phyloP scores from a whole-genome alignment of 164 flowering plant species.

The Kingdonia uniflora region DNA sequence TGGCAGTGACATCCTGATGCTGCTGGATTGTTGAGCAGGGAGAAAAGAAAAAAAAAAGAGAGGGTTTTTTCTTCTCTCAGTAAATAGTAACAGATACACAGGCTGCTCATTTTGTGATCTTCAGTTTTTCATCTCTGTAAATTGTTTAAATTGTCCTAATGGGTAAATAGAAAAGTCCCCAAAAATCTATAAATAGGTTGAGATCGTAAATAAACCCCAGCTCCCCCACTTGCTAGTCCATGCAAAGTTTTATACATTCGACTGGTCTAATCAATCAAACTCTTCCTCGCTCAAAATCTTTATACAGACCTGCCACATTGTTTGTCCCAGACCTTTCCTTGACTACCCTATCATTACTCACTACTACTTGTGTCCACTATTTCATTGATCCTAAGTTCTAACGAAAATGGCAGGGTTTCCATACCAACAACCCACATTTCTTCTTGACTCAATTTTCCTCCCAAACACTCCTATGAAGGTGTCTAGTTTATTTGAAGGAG shows the following conservation, averaged over 20 bases:
- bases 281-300: conserved; percentile 5
- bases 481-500: conserved; percentile 20
- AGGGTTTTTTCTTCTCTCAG: too few species aligned
- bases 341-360: conserved; percentile 8
- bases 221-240: neutral
- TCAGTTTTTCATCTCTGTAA: too few species aligned
- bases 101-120: too few species aligned
- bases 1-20: too few species aligned
- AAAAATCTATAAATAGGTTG: too few species aligned
- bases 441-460: conserved; percentile 29
- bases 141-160: too few species aligned
- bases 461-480: conserved; percentile 17
- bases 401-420: conserved; percentile 54
- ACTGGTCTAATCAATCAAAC: conserved; percentile 1
- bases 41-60: too few species aligned
- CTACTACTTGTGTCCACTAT: conserved; percentile 11
- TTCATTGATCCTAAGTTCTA: conserved; percentile 4
- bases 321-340: conserved; percentile 6
- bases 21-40: too few species aligned
- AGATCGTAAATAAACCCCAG: too few species aligned
- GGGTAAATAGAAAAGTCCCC: too few species aligned
- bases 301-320: conserved; percentile 10
- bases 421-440: conserved; percentile 33
- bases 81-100: too few species aligned
- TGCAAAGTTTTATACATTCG: conserved; percentile 1